Conservation (phyloP, 768 basidiomycete genomes). For the Mycena metata region DNA sequence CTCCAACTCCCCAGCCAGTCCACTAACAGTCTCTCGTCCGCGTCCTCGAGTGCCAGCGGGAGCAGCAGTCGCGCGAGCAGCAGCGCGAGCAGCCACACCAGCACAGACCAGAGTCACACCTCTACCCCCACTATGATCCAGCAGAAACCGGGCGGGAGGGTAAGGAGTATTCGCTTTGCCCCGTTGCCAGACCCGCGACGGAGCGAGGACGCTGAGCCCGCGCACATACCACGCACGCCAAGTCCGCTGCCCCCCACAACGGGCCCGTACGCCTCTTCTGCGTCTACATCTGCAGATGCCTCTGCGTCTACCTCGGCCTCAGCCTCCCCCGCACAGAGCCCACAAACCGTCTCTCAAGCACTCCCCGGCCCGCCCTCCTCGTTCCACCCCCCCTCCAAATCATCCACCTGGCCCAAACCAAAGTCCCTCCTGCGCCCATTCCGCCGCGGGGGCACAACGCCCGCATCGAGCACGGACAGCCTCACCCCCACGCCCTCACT, state of each 20-base stretch:
- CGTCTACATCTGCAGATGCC: too few species aligned
- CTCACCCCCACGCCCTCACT: slow-evolving; percentile 57
- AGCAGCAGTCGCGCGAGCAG: slow-evolving; percentile 3
- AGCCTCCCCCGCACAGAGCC: slow-evolving; percentile 40
- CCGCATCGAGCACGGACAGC: slow-evolving; percentile 48
- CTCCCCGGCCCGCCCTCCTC: slow-evolving; percentile 39
- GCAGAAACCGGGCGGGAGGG: background rate
- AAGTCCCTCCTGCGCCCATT: slow-evolving; percentile 30
- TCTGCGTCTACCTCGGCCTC: slow-evolving; percentile 44
- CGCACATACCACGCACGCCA: slow-evolving; percentile 73
- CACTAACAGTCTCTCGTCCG: slow-evolving; percentile 28
- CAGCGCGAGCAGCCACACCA: slow-evolving; percentile 27
- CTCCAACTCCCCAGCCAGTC: slow-evolving; percentile 28
- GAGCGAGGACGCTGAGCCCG: slow-evolving; percentile 6
- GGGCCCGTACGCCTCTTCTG: slow-evolving; percentile 57
- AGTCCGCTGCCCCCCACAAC: slow-evolving; percentile 74
- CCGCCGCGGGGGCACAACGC: slow-evolving; percentile 39
- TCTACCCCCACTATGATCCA: slow-evolving; percentile 9
- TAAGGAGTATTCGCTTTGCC: slow-evolving; percentile 78
- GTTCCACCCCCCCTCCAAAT: slow-evolving; percentile 44
- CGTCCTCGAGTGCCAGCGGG: slow-evolving; percentile 5
- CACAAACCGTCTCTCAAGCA: slow-evolving; percentile 39
- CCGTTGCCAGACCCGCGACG: slow-evolving; percentile 85
- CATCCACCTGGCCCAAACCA: slow-evolving; percentile 29
- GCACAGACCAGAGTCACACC: slow-evolving; percentile 15